Percentiles rank a stretch among this genome's conserved stretches.
Evolutionary conservation across 2,329 filamentous ascomycete species (phyloP).

Genomic region (Cercospora berteroae): DNA sequence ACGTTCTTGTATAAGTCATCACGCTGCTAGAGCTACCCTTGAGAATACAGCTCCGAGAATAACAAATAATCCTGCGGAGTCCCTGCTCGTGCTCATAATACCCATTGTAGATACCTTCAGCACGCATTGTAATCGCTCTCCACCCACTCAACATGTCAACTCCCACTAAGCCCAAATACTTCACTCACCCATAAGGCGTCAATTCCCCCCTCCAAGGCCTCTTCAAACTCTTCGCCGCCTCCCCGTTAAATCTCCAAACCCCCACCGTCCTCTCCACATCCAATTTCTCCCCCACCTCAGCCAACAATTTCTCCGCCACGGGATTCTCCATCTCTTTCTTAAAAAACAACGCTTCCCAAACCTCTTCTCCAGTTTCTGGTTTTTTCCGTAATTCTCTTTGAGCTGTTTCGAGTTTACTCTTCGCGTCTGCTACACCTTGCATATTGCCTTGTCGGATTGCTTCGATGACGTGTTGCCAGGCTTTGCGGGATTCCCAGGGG

Average conservation of each 20-base stretch:
- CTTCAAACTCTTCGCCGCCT: constrained; percentile 41
- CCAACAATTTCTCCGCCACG: constrained; percentile 34
- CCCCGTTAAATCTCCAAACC: constrained; percentile 64
- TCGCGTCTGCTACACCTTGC: constrained; percentile 40
- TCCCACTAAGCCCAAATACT: too few relatives aligned
- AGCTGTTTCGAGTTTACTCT: constrained; percentile 35
- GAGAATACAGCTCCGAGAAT: too few relatives aligned
- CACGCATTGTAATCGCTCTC: too few relatives aligned
- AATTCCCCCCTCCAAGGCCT: constrained; percentile 34
- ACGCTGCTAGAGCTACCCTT: too few relatives aligned
- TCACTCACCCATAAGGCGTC: constrained; percentile 26
- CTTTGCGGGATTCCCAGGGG: constrained; percentile 47
- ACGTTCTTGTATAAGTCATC: too few relatives aligned
- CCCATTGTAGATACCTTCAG: too few relatives aligned
- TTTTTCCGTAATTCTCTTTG: constrained; percentile 45
- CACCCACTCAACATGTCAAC: too few relatives aligned
- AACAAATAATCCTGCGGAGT: too few relatives aligned
- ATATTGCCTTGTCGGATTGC: constrained; percentile 44
- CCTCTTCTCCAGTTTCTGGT: constrained; percentile 38
- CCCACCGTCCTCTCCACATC: constrained; percentile 64
- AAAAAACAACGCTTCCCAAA: constrained; percentile 46
- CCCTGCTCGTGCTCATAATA: too few relatives aligned
- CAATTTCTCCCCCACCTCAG: constrained; percentile 40
- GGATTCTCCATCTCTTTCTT: constrained; percentile 31
- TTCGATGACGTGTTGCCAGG: constrained; percentile 44